Evolutionary conservation across 73 alveolate genomes (phyloP).

Genomic region (Breviolum minutum): DNA sequence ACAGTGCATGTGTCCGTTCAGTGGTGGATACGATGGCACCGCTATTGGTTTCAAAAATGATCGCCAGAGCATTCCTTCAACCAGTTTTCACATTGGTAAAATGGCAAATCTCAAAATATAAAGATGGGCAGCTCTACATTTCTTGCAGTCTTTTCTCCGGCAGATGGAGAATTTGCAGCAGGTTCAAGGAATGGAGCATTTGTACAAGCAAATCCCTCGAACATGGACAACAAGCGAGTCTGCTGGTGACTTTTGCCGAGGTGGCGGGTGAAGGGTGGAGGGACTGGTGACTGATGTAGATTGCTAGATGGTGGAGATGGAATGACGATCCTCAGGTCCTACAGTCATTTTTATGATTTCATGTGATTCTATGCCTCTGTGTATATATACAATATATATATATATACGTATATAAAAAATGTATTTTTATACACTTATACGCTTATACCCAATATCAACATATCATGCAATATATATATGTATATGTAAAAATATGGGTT

Average conservation of each 20-base stretch:
- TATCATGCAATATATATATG: too few species aligned
- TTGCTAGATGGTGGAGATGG: too few species aligned
- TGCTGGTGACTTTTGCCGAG: constrained; percentile 28
- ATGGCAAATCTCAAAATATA: background rate
- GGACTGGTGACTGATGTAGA: too few species aligned
- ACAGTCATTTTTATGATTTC: too few species aligned
- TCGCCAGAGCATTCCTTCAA: constrained; percentile 24
- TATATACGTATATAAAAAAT: too few species aligned
- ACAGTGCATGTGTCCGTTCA: background rate
- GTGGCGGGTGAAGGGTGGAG: background rate
- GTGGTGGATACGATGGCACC: constrained; percentile 43
- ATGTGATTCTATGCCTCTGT: too few species aligned
- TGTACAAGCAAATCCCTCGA: constrained; percentile 9
- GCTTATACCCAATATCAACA: too few species aligned
- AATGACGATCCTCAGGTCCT: too few species aligned
- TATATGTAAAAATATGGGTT: too few species aligned
- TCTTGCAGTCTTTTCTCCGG: background rate
- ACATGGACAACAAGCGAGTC: constrained; percentile 13
- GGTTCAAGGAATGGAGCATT: background rate
- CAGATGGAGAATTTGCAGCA: background rate
- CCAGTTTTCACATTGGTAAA: background rate
- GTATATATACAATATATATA: too few species aligned
- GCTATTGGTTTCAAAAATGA: background rate
- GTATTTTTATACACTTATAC: too few species aligned
- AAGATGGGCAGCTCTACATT: constrained; percentile 14